Evolutionary conservation across 129 eudicot genomes (phyloP).

Genomic region (carrot (Daucus carota)): DH1_v3.0 NC_030385.2:1901001-1901500

Average conservation of each 20-base stretch:
- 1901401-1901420: too few species aligned
- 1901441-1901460: too few species aligned
- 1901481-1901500: too few species aligned
- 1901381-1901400: too few species aligned
- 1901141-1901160: not conserved
- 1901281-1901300: slow-evolving; percentile 5
- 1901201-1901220: not conserved
- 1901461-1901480: too few species aligned
- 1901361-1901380: too few species aligned
- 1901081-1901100: slow-evolving; percentile 94
- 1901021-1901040: slow-evolving; percentile 91
- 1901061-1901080: slow-evolving; percentile 91
- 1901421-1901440: too few species aligned
- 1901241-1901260: not conserved
- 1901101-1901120: slow-evolving; percentile 49
- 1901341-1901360: too few species aligned
- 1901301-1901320: not conserved
- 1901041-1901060: slow-evolving; percentile 47
- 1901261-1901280: not conserved
- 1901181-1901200: not conserved
- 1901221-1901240: not conserved
- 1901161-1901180: not conserved
- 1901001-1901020: slow-evolving; percentile 90
- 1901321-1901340: too few species aligned
- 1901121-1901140: slow-evolving; percentile 34